These are phyloP conservation scores for Herpetomonas muscarum DNA, from an alignment of 208 protist species.

Conservation along the genomic window DNA sequence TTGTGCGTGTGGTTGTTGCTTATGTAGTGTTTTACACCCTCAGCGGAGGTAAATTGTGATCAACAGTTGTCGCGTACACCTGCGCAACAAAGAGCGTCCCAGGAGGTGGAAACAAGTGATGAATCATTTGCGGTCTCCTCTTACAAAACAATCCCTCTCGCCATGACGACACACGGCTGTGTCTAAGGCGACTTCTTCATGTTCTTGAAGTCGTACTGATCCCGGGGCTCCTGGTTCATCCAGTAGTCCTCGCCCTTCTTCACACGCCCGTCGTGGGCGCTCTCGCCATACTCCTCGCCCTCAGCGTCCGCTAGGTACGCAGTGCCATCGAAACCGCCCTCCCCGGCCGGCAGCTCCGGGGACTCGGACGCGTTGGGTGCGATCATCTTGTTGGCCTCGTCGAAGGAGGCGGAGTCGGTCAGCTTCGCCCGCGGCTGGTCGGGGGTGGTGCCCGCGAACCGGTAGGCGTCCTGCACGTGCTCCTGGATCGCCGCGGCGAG, in stretches of 20 bases:
- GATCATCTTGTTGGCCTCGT: conserved; percentile 91
- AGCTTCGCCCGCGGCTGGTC: conserved; percentile 79
- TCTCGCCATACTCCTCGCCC: conserved; percentile 67
- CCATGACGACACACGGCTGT: not conserved
- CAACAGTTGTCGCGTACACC: too few relatives aligned
- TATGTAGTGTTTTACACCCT: too few relatives aligned
- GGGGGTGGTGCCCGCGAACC: conserved; percentile 78
- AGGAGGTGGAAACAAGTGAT: not conserved
- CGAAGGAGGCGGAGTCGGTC: conserved; percentile 79
- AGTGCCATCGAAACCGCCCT: conserved; percentile 34
- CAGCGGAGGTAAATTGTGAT: too few relatives aligned
- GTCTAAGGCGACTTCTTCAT: conserved; percentile 59
- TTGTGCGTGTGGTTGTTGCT: too few relatives aligned
- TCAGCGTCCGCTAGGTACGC: too few relatives aligned
- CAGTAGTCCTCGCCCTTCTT: conserved; percentile 93
- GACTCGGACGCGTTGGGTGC: conserved; percentile 74
- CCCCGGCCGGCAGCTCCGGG: conserved; percentile 35
- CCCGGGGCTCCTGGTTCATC: conserved; percentile 89
- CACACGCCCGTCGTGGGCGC: conserved; percentile 69
- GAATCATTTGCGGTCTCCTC: not conserved
- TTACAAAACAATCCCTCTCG: not conserved
- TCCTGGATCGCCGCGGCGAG: conserved; percentile 90
- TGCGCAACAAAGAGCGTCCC: too few relatives aligned
- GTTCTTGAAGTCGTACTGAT: conserved; percentile 89
- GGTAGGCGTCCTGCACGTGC: conserved; percentile 90